Conservation (phyloP, 768 basidiomycete genomes). For the Ramaria sp. region DNA sequence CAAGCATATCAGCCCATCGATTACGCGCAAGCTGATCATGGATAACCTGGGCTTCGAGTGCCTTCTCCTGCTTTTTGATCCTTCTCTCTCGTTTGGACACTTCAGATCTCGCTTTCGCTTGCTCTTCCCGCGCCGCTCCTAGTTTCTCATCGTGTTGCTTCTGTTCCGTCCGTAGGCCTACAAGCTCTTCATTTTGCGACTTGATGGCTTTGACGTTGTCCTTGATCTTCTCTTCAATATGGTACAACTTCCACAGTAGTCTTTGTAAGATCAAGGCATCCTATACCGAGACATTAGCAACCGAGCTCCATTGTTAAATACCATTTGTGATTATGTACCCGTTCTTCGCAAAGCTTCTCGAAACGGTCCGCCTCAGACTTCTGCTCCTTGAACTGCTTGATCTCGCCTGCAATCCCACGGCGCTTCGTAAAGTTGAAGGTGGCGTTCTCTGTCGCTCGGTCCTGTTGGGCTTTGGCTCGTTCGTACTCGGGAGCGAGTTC, state of each 20-base stretch:
- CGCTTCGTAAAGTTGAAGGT: constrained; percentile 93
- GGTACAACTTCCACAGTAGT: constrained; percentile 79
- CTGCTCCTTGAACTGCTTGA: constrained; percentile 96
- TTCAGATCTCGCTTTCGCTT: constrained; percentile 63
- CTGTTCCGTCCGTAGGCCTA: constrained; percentile 59
- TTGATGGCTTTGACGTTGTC: constrained; percentile 60
- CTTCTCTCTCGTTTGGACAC: constrained; percentile 79
- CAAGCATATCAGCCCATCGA: neutral
- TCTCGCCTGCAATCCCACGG: constrained; percentile 87
- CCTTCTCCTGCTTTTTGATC: constrained; percentile 87
- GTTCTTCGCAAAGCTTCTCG: constrained; percentile 62
- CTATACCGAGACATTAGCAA: constrained; percentile 26
- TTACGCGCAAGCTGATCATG: too few species aligned
- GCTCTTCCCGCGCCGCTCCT: constrained; percentile 63
- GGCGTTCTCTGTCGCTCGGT: constrained; percentile 86
- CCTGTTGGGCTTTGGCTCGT: constrained; percentile 75
- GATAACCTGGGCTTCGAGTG: constrained; percentile 66
- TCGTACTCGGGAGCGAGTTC: constrained; percentile 88
- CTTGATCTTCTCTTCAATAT: constrained; percentile 79
- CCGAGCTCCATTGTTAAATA: neutral
- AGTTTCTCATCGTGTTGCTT: constrained; percentile 58
- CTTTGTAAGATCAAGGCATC: constrained; percentile 76
- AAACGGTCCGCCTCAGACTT: constrained; percentile 88
- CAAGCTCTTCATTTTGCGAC: constrained; percentile 61
- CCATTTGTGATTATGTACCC: constrained; percentile 33